Percentiles rank a stretch among this genome's conserved stretches.
Evolutionary conservation across 1,139 yeast genomes (phyloP).

Genomic region (Lodderomyces parapsilosis): DNA sequence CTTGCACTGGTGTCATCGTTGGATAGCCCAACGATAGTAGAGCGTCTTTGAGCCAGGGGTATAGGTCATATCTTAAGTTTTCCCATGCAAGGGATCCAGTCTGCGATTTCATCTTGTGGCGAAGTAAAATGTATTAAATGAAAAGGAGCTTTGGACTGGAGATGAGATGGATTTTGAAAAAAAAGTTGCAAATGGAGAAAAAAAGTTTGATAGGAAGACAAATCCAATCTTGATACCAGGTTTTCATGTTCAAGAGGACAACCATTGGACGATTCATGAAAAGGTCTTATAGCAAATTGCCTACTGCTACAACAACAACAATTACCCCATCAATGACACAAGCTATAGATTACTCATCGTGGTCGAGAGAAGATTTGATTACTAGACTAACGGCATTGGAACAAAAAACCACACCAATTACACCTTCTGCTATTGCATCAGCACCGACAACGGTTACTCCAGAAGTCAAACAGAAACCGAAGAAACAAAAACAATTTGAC

Average conservation of each 20-base stretch:
- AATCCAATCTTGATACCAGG: too few relatives aligned
- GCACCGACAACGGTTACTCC: too few relatives aligned
- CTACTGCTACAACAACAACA: too few relatives aligned
- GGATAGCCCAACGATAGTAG: constrained; percentile 71
- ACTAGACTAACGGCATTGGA: constrained; percentile 51
- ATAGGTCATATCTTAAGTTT: constrained; percentile 32
- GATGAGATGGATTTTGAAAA: constrained; percentile 7
- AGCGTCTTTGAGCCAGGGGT: constrained; percentile 58
- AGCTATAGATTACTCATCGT: constrained; percentile 35
- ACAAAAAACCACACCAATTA: neutral
- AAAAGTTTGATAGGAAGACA: too few relatives aligned
- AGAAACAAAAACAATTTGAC: constrained; percentile 55
- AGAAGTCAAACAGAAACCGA: constrained; percentile 12
- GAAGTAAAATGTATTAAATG: neutral
- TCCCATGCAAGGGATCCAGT: constrained; percentile 41
- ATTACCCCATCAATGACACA: constrained; percentile 4
- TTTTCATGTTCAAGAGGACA: neutral
- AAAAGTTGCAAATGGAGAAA: constrained; percentile 4
- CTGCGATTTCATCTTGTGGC: constrained; percentile 31
- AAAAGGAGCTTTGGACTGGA: neutral
- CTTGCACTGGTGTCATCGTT: constrained; percentile 96
- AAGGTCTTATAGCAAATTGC: neutral
- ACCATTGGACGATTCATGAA: constrained; percentile 3
- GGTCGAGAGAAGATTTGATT: constrained; percentile 56
- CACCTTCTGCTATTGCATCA: constrained; percentile 1